Evolutionary conservation across 495 filamentous ascomycete genomes (phyloP).

Genomic region (Talaromyces trachyspermus): DNA sequence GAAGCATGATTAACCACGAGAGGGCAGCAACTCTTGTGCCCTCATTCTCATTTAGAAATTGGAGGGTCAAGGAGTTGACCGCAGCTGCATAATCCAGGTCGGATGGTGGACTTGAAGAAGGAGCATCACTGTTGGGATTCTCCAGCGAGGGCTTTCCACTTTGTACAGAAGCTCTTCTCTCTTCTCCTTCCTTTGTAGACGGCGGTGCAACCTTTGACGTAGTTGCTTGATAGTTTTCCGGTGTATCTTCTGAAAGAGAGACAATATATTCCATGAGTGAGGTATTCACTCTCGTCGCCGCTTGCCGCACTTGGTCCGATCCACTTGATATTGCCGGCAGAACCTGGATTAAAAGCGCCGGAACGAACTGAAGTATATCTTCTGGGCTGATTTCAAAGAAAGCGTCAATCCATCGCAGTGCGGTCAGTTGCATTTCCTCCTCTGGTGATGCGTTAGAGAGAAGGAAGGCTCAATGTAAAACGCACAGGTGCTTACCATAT

Average conservation of each 20-base stretch:
- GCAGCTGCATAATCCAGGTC: conserved; percentile 95
- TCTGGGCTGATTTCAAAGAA: conserved; percentile 97
- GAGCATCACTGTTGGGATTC: conserved; percentile 26
- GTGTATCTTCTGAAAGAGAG: conserved; percentile 71
- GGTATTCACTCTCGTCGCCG: conserved; percentile 80
- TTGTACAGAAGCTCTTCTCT: conserved; percentile 48
- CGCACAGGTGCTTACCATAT: conserved; percentile 46
- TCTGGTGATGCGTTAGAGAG: conserved; percentile 36
- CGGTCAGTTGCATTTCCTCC: conserved; percentile 84
- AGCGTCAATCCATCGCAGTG: conserved; percentile 88
- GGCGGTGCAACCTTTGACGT: conserved; percentile 31
- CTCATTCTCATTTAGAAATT: conserved; percentile 96
- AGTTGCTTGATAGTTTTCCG: conserved; percentile 30
- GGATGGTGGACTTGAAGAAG: conserved; percentile 37
- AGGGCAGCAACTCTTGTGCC: conserved; percentile 88
- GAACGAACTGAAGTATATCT: conserved; percentile 93
- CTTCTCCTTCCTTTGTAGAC: conserved; percentile 37
- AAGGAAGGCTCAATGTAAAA: not conserved
- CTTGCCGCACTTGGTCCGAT: conserved; percentile 78
- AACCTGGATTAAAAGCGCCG: conserved; percentile 81
- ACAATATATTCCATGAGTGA: conserved; percentile 88
- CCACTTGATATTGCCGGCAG: conserved; percentile 91
- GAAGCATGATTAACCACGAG: conserved; percentile 95
- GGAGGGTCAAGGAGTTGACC: conserved; percentile 87
- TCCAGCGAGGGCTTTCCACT: conserved; percentile 37